Base-by-base conservation (phyloP, 495 filamentous ascomycete genomes). In the Daldinia childiae region DNA sequence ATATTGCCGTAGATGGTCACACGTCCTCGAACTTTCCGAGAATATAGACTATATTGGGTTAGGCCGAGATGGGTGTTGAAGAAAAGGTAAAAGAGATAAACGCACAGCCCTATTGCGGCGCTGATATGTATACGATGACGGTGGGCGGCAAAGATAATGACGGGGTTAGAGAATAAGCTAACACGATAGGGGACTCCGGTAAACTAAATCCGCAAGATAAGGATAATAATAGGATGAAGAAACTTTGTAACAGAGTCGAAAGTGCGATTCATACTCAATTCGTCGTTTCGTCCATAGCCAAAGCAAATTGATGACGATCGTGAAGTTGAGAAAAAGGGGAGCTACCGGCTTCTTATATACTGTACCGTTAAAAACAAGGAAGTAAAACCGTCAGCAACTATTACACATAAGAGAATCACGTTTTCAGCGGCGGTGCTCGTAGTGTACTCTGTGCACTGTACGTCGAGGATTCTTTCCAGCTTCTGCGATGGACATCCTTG, bases 31-130 rank as follows among this genome's bases (percentile, higher is more conserved):
- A 9, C 7, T 34, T 30, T 7, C 27, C 54, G 30, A 36, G 14
- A 36, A 57, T 57, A 36, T 32, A 54, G 51, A 54, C 30, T 57
- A 45, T 52, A 66, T 62, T 32, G 45, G 30, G 43, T 56, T 26
- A 51, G 38, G 52, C 58, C 32, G 62, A 34, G 58, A 34, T 27
- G 45, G 56, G 26, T 58, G 14, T 39, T 45, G 27, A 58, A 12
- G 34, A 50, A 24, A 12, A 32, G 9, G 52, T 19, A 60, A 38
- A 58, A 56, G 21, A 55, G 52, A 58, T 21, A 66, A 58, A 65
- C 55, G 70, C 69, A 69, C 70, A 62, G 65, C 56, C 70, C 61
- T 68, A 39, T 72, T 72, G 60, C 55, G 48, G 55, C 59, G 69
- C 38, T 56, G 70, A 50, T 11, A 30, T 73, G 39, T 11, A 30